phyloP scores from a whole-genome alignment of 257 asterid genomes.

The Nyctanthes arbortristis region DNA sequence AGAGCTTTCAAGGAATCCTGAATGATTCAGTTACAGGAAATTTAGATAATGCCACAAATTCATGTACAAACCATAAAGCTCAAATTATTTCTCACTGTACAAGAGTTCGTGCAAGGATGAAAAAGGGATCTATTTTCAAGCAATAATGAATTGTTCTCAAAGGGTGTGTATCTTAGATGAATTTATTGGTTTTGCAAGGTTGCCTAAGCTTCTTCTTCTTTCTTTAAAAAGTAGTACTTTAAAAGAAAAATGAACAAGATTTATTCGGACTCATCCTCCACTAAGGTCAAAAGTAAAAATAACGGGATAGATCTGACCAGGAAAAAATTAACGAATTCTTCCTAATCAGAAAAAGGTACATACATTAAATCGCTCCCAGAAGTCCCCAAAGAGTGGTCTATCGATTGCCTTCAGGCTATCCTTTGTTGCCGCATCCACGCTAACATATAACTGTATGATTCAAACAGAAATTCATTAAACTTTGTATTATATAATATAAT shows the following conservation, averaged over 20 bases:
- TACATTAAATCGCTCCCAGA: slow-evolving; percentile 96
- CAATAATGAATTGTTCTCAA: too few species aligned
- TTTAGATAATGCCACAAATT: not conserved
- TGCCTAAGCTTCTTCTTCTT: not conserved
- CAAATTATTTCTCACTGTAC: too few species aligned
- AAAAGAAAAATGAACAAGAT: not conserved
- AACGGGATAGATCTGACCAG: slow-evolving; percentile 3
- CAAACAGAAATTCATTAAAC: slow-evolving; percentile 25
- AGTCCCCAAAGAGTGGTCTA: slow-evolving; percentile 93
- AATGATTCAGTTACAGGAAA: slow-evolving; percentile 1
- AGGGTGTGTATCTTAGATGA: too few species aligned
- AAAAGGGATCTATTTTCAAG: too few species aligned
- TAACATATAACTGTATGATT: slow-evolving; percentile 80
- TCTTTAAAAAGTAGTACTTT: not conserved
- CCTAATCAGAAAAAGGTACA: slow-evolving; percentile 36
- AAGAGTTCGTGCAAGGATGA: too few species aligned
- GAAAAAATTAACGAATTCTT: too few species aligned
- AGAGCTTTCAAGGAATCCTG: slow-evolving; percentile 94
- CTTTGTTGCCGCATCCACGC: slow-evolving; percentile 98
- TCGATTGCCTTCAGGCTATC: slow-evolving; percentile 99
- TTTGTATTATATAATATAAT: slow-evolving; percentile 15
- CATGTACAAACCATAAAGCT: not conserved
- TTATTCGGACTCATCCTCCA: slow-evolving; percentile 11
- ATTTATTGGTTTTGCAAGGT: too few species aligned
- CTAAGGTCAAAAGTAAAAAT: slow-evolving; percentile 3